Conservation (phyloP, 257 asterid species). For the Euphrasia confusa region DNA sequence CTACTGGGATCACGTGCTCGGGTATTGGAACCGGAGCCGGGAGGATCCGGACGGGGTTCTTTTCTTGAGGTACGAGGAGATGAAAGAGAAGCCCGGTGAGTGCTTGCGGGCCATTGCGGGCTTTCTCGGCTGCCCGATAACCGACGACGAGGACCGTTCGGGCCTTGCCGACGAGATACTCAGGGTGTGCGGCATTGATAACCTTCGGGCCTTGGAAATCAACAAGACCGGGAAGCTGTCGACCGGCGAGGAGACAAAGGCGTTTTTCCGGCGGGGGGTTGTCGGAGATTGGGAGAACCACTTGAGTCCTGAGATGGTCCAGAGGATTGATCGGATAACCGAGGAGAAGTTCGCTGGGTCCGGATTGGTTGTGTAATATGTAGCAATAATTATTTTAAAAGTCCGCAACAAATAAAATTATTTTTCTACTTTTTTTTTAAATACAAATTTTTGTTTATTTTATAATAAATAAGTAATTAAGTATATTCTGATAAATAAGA, state of each 20-base stretch:
- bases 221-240: slow-evolving; percentile 37
- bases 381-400: no score
- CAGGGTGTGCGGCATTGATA: slow-evolving; percentile 36
- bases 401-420: no score
- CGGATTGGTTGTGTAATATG: slow-evolving; percentile 28
- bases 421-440: no score
- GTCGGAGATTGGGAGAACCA: slow-evolving; percentile 54
- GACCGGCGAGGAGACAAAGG: slow-evolving; percentile 39
- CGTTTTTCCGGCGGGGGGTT: slow-evolving; percentile 40
- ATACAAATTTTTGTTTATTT: no score
- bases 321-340: slow-evolving; percentile 34
- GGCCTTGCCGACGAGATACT: slow-evolving; percentile 36
- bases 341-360: slow-evolving; percentile 35
- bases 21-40: slow-evolving; percentile 34
- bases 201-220: slow-evolving; percentile 32
- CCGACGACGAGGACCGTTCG: slow-evolving; percentile 32
- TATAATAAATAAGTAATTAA: no score
- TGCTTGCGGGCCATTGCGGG: slow-evolving; percentile 32
- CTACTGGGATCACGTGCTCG: slow-evolving; percentile 45
- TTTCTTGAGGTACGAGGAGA: slow-evolving; percentile 41
- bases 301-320: slow-evolving; percentile 30
- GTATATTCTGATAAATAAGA: no score
- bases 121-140: slow-evolving; percentile 38
- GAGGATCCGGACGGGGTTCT: slow-evolving; percentile 26
- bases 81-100: slow-evolving; percentile 29